phyloP scores from a whole-genome alignment of 2,329 filamentous ascomycete species.

The Colletotrichum filicis region DNA sequence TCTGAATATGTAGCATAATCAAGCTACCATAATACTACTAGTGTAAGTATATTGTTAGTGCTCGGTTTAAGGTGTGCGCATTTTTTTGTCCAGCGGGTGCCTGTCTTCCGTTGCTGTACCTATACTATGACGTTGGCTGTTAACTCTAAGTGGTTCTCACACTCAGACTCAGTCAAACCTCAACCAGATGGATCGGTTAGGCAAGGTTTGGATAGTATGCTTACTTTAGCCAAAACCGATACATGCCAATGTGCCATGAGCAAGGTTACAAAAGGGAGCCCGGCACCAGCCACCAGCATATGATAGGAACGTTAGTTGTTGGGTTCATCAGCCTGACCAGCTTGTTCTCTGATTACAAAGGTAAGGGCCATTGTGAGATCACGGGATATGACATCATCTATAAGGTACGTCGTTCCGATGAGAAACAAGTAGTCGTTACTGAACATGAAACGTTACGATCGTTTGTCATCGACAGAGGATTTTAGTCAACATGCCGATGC shows the following conservation, averaged over 20 bases:
- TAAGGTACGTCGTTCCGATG: too few relatives aligned
- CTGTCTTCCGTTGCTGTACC: neutral
- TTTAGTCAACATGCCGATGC: neutral
- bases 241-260: neutral
- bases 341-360: neutral
- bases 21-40: too few relatives aligned
- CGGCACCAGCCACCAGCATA: neutral
- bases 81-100: too few relatives aligned
- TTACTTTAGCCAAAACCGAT: neutral
- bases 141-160: neutral
- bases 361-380: neutral
- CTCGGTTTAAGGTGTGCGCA: too few relatives aligned
- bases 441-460: neutral
- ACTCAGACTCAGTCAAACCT: neutral
- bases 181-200: neutral
- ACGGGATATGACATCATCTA: neutral
- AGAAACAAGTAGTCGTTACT: neutral
- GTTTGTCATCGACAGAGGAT: neutral
- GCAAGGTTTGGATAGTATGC: neutral
- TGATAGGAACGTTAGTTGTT: too few relatives aligned
- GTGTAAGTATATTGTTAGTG: too few relatives aligned
- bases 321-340: too few relatives aligned
- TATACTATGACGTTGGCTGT: neutral
- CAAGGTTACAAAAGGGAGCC: neutral
- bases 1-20: too few relatives aligned